A percentile compares a stretch with the other conserved stretches of the same genome.
These are phyloP conservation scores for Vaccinium corymbosum DNA, from an alignment of 148 eudicot genomes.

Conservation along the genomic window DNA sequence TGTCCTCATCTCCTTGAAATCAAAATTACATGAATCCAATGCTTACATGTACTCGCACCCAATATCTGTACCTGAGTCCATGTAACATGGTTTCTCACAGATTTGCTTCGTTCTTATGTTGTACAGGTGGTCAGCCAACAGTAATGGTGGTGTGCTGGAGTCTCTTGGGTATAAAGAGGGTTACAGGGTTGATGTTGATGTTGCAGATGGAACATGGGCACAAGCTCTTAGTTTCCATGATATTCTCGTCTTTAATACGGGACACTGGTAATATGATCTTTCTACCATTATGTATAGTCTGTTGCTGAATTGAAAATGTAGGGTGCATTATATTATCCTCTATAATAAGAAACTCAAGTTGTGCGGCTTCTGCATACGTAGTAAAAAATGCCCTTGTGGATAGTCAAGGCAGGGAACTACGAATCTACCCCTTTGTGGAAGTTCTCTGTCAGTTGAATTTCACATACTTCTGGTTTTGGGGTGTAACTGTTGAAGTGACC, in stretches of 20 bases:
- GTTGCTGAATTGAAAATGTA: background rate
- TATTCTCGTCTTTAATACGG: constrained; percentile 82
- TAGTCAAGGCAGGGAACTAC: background rate
- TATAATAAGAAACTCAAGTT: background rate
- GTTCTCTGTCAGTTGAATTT: background rate
- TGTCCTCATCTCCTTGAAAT: background rate
- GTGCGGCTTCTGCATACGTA: background rate
- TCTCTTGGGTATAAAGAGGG: constrained; percentile 91
- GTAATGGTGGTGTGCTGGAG: constrained; percentile 60
- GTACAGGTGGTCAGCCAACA: constrained; percentile 67
- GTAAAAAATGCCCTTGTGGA: background rate
- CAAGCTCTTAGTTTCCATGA: constrained; percentile 83
- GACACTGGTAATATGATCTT: constrained; percentile 67
- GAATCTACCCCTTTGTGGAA: background rate
- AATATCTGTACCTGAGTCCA: background rate
- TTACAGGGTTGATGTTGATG: constrained; percentile 82
- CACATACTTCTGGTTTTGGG: background rate
- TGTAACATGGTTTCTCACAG: background rate
- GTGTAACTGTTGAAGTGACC: background rate
- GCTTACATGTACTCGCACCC: background rate
- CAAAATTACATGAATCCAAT: no score
- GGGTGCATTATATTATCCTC: background rate
- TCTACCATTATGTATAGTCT: background rate
- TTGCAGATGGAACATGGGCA: constrained; percentile 82
- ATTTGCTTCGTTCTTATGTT: background rate